Percentiles rank a stretch among this genome's conserved stretches.
Evolutionary conservation across 805 yeast genomes (phyloP).

Genomic region (Ogataea naganishii): DNA sequence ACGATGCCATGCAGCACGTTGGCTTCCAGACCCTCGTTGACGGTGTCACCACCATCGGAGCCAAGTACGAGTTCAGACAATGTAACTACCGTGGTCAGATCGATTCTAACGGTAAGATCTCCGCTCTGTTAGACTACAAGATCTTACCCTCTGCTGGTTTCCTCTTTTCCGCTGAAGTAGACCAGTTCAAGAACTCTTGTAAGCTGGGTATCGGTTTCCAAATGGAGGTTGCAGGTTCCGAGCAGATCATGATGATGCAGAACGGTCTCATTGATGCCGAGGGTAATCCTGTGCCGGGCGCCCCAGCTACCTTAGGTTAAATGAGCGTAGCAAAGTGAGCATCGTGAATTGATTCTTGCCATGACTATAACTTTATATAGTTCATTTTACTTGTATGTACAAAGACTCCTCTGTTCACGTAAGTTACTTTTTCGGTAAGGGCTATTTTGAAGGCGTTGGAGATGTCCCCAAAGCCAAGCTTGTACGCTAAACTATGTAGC

Average conservation of each 20-base stretch:
- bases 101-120: conserved; percentile 85
- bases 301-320: too few relatives aligned
- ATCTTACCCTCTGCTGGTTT: conserved; percentile 86
- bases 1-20: conserved; percentile 69
- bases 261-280: conserved; percentile 76
- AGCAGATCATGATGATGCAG: conserved; percentile 86
- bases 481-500: too few relatives aligned
- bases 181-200: conserved; percentile 71
- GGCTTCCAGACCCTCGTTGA: conserved; percentile 81
- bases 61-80: conserved; percentile 96
- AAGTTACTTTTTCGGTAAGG: too few relatives aligned
- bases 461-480: too few relatives aligned
- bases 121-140: conserved; percentile 87
- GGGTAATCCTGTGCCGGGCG: conserved; percentile 81
- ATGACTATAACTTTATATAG: too few relatives aligned
- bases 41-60: conserved; percentile 90
- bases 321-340: too few relatives aligned
- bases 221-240: conserved; percentile 91
- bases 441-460: too few relatives aligned
- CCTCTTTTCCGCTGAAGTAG: conserved; percentile 83
- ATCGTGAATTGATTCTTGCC: too few relatives aligned
- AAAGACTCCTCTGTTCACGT: too few relatives aligned
- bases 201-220: conserved; percentile 91
- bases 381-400: too few relatives aligned
- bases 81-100: conserved; percentile 92